Percentiles rank a stretch among this genome's conserved stretches.
These are phyloP conservation scores for Diutina rugosa DNA, from an alignment of 1,139 yeast genomes.

Conservation along the genomic window DNA sequence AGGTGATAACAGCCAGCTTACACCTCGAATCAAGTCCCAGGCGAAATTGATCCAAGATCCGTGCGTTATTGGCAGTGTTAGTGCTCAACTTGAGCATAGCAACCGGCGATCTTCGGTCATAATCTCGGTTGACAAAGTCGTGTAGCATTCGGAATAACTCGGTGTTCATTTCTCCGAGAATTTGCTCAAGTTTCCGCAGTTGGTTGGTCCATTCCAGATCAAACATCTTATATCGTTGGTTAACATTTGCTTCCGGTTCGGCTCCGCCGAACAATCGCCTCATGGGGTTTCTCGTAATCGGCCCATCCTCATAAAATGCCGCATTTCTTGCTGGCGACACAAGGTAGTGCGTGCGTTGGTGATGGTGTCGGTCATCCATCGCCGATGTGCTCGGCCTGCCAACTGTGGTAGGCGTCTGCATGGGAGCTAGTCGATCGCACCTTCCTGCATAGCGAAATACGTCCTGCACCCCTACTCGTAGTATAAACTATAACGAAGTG, in stretches of 20 bases:
- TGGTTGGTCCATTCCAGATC: slow-evolving; percentile 26
- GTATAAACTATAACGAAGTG: not conserved
- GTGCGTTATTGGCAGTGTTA: slow-evolving; percentile 41
- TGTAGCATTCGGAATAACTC: slow-evolving; percentile 21
- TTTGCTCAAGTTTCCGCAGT: slow-evolving; percentile 18
- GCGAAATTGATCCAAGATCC: slow-evolving; percentile 31
- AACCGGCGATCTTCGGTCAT: slow-evolving; percentile 4
- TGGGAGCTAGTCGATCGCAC: not conserved
- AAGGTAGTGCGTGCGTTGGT: not conserved
- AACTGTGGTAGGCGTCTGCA: not conserved
- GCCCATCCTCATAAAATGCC: not conserved
- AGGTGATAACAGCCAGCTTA: slow-evolving; percentile 17
- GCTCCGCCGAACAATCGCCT: not conserved
- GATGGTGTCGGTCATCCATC: not conserved
- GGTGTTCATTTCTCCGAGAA: slow-evolving; percentile 25
- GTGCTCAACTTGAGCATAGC: slow-evolving; percentile 36
- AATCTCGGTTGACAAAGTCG: slow-evolving; percentile 12
- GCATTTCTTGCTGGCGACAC: not conserved
- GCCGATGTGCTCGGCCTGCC: not conserved
- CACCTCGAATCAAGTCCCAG: slow-evolving; percentile 10
- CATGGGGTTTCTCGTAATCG: not conserved
- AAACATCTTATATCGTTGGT: slow-evolving; percentile 25
- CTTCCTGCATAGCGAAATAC: not conserved
- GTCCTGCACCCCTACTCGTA: not conserved
- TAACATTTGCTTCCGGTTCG: slow-evolving; percentile 9